Percentiles rank a stretch among this genome's conserved stretches.
These are phyloP conservation scores for Penicillium sp. DNA, from an alignment of 2,329 filamentous ascomycete genomes.

Conservation along the genomic window DNA sequence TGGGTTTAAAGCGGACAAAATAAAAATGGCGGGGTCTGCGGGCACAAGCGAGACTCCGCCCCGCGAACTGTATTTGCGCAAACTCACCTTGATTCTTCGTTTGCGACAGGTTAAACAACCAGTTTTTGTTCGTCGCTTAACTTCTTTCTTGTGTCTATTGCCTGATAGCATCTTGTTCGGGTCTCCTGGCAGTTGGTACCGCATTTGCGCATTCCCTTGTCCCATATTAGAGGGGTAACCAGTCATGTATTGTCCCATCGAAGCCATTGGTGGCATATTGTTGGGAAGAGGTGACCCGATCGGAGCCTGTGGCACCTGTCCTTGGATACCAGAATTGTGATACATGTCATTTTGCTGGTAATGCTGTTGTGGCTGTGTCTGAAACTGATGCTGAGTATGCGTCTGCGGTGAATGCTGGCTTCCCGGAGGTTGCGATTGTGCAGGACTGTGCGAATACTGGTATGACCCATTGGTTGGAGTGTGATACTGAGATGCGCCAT, in stretches of 20 bases:
- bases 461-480: constrained; percentile 44
- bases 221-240: constrained; percentile 36
- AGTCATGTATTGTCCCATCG: constrained; percentile 57
- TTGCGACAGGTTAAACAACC: constrained; percentile 67
- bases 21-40: constrained; percentile 30
- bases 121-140: constrained; percentile 72
- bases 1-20: constrained; percentile 21
- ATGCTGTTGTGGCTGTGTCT: constrained; percentile 29
- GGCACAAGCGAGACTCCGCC: constrained; percentile 29
- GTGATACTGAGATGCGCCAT: constrained; percentile 46
- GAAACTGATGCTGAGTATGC: constrained; percentile 28
- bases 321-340: constrained; percentile 28
- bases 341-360: constrained; percentile 37
- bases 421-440: constrained; percentile 43
- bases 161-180: constrained; percentile 59
- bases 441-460: constrained; percentile 22
- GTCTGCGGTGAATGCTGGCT: constrained; percentile 36
- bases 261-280: constrained; percentile 49
- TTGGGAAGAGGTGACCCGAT: constrained; percentile 55
- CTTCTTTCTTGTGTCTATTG: constrained; percentile 67
- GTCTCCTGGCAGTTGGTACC: constrained; percentile 51
- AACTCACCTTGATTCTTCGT: constrained; percentile 68
- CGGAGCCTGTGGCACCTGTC: constrained; percentile 39
- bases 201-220: constrained; percentile 50
- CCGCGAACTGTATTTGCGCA: constrained; percentile 19